These are phyloP conservation scores for Sphagnum fallax DNA, from an alignment of 228 moss, liverwort and hornwort species.

Conservation along the genomic window DNA sequence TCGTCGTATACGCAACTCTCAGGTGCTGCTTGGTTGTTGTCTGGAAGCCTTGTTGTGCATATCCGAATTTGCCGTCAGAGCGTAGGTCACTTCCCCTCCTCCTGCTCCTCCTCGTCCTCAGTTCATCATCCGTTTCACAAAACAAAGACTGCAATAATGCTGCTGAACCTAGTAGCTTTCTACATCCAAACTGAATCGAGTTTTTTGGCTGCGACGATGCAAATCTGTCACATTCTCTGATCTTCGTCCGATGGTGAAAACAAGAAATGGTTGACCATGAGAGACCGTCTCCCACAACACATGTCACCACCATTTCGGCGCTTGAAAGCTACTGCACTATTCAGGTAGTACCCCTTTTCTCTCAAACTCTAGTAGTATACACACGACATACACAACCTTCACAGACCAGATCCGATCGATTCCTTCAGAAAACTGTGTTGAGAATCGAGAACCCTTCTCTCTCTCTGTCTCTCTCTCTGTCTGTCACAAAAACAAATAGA, in stretches of 20 bases:
- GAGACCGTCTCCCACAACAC: not conserved
- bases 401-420: no score
- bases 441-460: no score
- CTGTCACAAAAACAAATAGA: no score
- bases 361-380: no score
- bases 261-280: slow-evolving; percentile 10
- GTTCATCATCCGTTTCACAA: slow-evolving; percentile 20
- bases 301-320: slow-evolving; percentile 17
- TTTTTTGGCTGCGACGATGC: not conserved
- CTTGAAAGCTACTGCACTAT: no score
- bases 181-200: slow-evolving; percentile 13
- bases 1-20: slow-evolving; percentile 28
- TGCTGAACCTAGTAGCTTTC: slow-evolving; percentile 9
- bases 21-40: slow-evolving; percentile 9
- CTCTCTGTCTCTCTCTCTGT: no score
- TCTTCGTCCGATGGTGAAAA: no score
- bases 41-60: not conserved
- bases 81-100: slow-evolving; percentile 3
- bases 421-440: no score
- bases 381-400: no score
- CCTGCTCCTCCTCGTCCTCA: slow-evolving; percentile 6
- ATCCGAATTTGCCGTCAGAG: not conserved
- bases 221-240: no score
- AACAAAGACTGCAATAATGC: slow-evolving; percentile 19
- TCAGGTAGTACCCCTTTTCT: no score